Evolutionary conservation across 192 early-diverging fungal genomes (phyloP).

Genomic region (Phycomyces blakesleeanus): DNA sequence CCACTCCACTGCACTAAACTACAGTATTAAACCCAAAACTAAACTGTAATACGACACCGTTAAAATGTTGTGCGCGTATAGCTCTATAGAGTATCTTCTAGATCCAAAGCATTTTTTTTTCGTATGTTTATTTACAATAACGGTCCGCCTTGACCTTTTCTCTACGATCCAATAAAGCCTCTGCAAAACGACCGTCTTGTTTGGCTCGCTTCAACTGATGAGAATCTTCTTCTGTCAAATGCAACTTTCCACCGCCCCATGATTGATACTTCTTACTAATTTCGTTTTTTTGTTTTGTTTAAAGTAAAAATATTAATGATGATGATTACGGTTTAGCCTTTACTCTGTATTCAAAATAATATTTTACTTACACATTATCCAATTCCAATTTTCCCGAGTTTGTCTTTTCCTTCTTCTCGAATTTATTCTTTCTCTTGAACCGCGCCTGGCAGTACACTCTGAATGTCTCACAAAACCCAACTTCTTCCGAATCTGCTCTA

Average conservation of each 20-base stretch:
- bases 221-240: conserved; percentile 50
- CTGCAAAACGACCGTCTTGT: conserved; percentile 67
- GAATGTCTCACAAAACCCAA: conserved; percentile 74
- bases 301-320: too few species aligned
- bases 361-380: conserved; percentile 59
- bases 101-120: too few species aligned
- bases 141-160: conserved; percentile 81
- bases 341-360: not conserved
- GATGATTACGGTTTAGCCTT: too few species aligned
- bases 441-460: conserved; percentile 66
- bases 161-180: conserved; percentile 74
- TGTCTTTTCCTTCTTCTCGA: conserved; percentile 42
- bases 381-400: conserved; percentile 55
- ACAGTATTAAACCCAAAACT: too few species aligned
- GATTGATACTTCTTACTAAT: conserved; percentile 70
- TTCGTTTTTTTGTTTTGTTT: too few species aligned
- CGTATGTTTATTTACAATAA: conserved; percentile 63
- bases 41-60: too few species aligned
- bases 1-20: too few species aligned
- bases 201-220: conserved; percentile 60
- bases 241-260: conserved; percentile 62
- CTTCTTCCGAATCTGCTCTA: conserved; percentile 65
- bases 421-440: conserved; percentile 55
- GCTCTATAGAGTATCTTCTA: too few species aligned
- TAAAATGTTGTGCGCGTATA: too few species aligned